These are phyloP conservation scores for Clonostachys rosea DNA, from an alignment of 2,329 filamentous ascomycete species.

Conservation along the genomic window DNA sequence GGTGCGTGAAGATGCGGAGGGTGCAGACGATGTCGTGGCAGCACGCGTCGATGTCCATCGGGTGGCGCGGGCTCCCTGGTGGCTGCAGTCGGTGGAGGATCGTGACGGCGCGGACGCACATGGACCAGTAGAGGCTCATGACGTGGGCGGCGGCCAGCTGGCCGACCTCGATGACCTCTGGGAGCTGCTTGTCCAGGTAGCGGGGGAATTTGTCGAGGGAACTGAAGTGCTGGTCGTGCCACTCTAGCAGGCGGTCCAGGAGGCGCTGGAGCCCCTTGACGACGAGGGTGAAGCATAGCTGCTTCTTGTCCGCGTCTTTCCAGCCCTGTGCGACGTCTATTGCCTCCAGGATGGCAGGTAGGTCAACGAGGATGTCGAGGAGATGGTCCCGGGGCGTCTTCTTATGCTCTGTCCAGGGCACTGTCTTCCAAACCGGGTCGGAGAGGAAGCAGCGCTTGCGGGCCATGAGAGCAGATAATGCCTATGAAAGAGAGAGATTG, in stretches of 20 bases:
- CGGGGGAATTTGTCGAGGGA: background rate
- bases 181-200: background rate
- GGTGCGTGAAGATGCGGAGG: slow-evolving; percentile 1
- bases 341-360: slow-evolving; percentile 2
- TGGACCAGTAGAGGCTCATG: slow-evolving; percentile 4
- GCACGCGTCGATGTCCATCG: background rate
- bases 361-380: slow-evolving; percentile 4
- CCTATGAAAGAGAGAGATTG: background rate
- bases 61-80: background rate
- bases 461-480: background rate
- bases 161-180: background rate
- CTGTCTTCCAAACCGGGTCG: slow-evolving; percentile 1
- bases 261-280: background rate
- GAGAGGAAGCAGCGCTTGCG: slow-evolving; percentile 1
- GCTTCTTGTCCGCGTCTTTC: background rate
- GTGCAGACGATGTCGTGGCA: slow-evolving; percentile 1
- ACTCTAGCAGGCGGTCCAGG: background rate
- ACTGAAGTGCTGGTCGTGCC: background rate
- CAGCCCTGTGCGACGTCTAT: background rate
- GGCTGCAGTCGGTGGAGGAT: background rate
- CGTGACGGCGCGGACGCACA: background rate
- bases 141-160: slow-evolving; percentile 1
- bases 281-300: background rate
- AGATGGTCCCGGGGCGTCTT: slow-evolving; percentile 24
- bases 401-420: slow-evolving; percentile 29